phyloP scores from a whole-genome alignment of 73 alveolate species.

The Paramecium sonneborni region DNA sequence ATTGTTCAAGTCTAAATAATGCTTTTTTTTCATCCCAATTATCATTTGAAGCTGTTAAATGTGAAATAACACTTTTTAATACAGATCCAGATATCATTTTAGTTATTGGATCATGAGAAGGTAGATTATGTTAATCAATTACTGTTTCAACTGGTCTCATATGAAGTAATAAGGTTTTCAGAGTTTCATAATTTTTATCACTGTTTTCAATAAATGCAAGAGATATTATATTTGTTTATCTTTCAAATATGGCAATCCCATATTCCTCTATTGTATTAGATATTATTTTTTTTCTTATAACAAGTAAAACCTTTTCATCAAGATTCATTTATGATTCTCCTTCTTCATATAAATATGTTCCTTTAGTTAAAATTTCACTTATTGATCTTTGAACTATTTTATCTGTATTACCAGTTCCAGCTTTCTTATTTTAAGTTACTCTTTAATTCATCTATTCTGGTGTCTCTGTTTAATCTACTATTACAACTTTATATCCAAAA shows the following conservation, averaged over 20 bases:
- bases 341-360: conserved; percentile 69
- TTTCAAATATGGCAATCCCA: conserved; percentile 58
- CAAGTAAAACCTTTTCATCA: conserved; percentile 7
- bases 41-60: conserved; percentile 1
- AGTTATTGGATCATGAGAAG: neutral
- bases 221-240: conserved; percentile 59
- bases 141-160: conserved; percentile 62
- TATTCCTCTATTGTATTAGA: conserved; percentile 2
- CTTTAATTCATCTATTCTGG: conserved; percentile 68
- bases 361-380: conserved; percentile 74
- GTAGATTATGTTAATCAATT: conserved; percentile 41
- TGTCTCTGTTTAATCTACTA: conserved; percentile 77
- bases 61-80: neutral
- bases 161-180: conserved; percentile 51
- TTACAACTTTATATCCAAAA: conserved; percentile 73
- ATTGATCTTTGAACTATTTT: conserved; percentile 75
- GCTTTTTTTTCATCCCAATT: conserved; percentile 65
- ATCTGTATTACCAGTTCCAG: conserved; percentile 18
- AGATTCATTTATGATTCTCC: conserved; percentile 36
- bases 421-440: conserved; percentile 59
- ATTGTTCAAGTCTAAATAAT: neutral
- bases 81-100: conserved; percentile 21
- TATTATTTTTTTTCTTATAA: conserved; percentile 15
- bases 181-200: conserved; percentile 40
- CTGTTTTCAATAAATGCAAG: conserved; percentile 35